These are phyloP conservation scores for Manihot esculenta DNA, from an alignment of 441 rosid species.

Conservation along the genomic window DNA sequence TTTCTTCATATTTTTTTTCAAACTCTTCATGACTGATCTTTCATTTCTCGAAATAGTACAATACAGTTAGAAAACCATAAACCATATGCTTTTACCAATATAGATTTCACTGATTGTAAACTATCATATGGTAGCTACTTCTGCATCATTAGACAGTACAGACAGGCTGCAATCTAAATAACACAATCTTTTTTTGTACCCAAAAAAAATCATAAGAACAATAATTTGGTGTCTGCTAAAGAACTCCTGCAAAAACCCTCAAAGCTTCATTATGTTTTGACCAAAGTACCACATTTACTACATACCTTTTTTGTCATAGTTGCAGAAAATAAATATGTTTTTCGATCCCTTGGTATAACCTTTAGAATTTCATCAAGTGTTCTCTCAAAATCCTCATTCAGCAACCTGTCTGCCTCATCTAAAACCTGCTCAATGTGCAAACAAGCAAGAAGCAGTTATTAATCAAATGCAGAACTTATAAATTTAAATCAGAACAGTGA, in stretches of 20 bases:
- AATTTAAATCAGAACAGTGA: not conserved
- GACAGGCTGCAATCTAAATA: too few relatives aligned
- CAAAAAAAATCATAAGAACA: not conserved
- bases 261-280: not conserved
- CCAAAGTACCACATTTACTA: not conserved
- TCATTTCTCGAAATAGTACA: not conserved
- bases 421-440: conserved; percentile 58
- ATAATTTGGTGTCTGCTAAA: not conserved
- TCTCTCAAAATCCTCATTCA: conserved; percentile 96
- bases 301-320: conserved; percentile 96
- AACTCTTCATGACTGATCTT: not conserved
- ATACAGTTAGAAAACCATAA: too few relatives aligned
- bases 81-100: not conserved
- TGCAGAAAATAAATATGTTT: conserved; percentile 89
- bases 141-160: not conserved
- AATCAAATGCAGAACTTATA: not conserved
- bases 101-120: not conserved
- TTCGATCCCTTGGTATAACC: conserved; percentile 65
- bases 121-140: not conserved
- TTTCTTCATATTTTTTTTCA: not conserved
- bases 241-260: not conserved
- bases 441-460: conserved; percentile 6
- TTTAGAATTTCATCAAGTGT: conserved; percentile 76
- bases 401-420: conserved; percentile 95
- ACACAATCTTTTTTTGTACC: not conserved